Percentiles rank a stretch among this genome's conserved stretches.
Evolutionary conservation across 1,284 basidiomycete species (phyloP).

Genomic region (Filobasidium uniguttulatum): DNA sequence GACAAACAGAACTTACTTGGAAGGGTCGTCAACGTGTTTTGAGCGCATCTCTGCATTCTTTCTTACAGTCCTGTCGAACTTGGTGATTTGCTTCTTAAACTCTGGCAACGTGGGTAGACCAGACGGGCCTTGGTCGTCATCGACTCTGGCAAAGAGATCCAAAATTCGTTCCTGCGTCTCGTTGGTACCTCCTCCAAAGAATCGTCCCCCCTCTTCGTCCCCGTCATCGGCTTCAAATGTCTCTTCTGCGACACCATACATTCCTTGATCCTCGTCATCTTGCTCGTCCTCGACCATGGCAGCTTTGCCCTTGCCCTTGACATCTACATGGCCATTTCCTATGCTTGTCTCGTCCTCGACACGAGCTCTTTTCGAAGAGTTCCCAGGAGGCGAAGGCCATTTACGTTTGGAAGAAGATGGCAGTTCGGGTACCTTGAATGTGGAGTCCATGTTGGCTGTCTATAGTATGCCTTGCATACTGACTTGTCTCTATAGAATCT

Average conservation of each 20-base stretch:
- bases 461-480: background rate
- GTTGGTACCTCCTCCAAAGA: conserved; percentile 83
- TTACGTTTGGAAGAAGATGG: conserved; percentile 10
- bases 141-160: conserved; percentile 67
- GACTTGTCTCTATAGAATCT: too few species aligned
- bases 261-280: conserved; percentile 4
- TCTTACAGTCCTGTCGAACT: conserved; percentile 73
- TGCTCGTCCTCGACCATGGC: conserved; percentile 15
- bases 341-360: background rate
- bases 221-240: conserved; percentile 79
- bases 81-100: conserved; percentile 59
- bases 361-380: background rate
- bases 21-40: conserved; percentile 76
- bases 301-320: background rate
- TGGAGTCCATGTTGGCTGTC: background rate
- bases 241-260: conserved; percentile 44
- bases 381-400: background rate
- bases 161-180: conserved; percentile 60
- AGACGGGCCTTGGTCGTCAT: conserved; percentile 47
- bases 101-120: conserved; percentile 54
- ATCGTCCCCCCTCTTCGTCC: conserved; percentile 82
- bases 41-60: conserved; percentile 92
- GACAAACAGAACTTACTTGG: conserved; percentile 48
- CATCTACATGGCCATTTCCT: background rate
- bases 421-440: conserved; percentile 14